Conservation (phyloP, 805 yeast species). For the Tetrapisispora arboricola region DNA sequence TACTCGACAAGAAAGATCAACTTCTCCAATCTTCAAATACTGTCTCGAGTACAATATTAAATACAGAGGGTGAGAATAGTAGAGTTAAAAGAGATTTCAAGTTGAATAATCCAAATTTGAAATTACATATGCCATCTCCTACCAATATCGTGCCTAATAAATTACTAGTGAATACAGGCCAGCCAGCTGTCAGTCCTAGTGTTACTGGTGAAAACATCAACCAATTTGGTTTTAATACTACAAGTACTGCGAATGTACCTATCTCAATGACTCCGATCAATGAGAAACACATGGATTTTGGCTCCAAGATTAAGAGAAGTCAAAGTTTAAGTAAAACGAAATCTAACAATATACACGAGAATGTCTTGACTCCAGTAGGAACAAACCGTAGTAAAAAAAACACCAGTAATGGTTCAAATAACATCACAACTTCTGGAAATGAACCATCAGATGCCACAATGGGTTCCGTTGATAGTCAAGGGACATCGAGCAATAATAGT, state of each 20-base stretch:
- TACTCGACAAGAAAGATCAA: constrained; percentile 17
- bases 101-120: constrained; percentile 44
- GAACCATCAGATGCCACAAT: neutral
- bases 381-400: neutral
- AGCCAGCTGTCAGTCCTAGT: neutral
- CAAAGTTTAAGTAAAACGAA: constrained; percentile 15
- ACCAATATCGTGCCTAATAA: constrained; percentile 31
- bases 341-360: neutral
- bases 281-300: constrained; percentile 37
- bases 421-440: neutral
- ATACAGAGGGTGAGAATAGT: constrained; percentile 15
- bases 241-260: constrained; percentile 40
- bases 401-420: neutral
- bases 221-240: constrained; percentile 56
- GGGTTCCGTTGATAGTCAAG: neutral
- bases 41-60: constrained; percentile 18
- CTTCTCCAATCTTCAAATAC: constrained; percentile 29
- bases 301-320: constrained; percentile 15
- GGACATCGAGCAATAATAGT: too few species aligned
- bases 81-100: constrained; percentile 28
- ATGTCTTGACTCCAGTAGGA: neutral
- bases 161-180: constrained; percentile 13
- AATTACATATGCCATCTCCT: constrained; percentile 71
- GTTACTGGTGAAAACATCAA: constrained; percentile 10
- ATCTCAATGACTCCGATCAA: constrained; percentile 75